Conservation (phyloP, 23 red algal genomes). For the Gracilariopsis chorda region DNA sequence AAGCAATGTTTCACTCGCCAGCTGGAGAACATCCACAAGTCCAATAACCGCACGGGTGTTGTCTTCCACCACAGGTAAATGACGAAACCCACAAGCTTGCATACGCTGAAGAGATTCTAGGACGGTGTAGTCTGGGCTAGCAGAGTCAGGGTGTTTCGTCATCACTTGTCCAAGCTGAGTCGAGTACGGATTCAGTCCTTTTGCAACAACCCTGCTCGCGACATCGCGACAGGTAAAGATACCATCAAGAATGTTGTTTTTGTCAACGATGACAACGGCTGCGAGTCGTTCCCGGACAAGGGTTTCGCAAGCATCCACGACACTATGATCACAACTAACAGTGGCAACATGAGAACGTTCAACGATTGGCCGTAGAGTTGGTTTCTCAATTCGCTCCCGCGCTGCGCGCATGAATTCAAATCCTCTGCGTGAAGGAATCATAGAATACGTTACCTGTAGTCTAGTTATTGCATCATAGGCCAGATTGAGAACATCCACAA, state of each 20-base stretch:
- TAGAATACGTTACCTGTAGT: conserved; percentile 53
- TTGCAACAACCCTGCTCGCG: conserved; percentile 52
- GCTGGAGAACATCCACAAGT: conserved; percentile 64
- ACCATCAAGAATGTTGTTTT: conserved; percentile 34
- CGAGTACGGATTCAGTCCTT: conserved; percentile 14
- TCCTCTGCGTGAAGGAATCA: conserved; percentile 53
- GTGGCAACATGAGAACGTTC: conserved; percentile 36
- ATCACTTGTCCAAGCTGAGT: conserved; percentile 42
- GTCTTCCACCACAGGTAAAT: conserved; percentile 57
- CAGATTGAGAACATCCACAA: conserved; percentile 63
- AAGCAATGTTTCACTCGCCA: conserved; percentile 36
- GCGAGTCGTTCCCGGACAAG: conserved; percentile 40
- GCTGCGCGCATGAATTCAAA: conserved; percentile 65
- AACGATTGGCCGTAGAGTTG: conserved; percentile 34
- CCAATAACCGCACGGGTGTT: conserved; percentile 40
- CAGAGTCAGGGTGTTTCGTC: conserved; percentile 58
- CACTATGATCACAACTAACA: conserved; percentile 3
- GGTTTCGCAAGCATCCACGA: conserved; percentile 37
- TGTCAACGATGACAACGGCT: conserved; percentile 65
- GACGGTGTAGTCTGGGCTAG: conserved; percentile 48
- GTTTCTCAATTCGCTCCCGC: conserved; percentile 58
- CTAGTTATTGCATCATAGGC: conserved; percentile 64
- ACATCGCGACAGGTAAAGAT: conserved; percentile 72
- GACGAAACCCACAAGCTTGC: conserved; percentile 73
- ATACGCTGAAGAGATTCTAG: conserved; percentile 67